Evolutionary conservation across 768 basidiomycete species (phyloP).

Genomic region (Russula ochroleuca): DNA sequence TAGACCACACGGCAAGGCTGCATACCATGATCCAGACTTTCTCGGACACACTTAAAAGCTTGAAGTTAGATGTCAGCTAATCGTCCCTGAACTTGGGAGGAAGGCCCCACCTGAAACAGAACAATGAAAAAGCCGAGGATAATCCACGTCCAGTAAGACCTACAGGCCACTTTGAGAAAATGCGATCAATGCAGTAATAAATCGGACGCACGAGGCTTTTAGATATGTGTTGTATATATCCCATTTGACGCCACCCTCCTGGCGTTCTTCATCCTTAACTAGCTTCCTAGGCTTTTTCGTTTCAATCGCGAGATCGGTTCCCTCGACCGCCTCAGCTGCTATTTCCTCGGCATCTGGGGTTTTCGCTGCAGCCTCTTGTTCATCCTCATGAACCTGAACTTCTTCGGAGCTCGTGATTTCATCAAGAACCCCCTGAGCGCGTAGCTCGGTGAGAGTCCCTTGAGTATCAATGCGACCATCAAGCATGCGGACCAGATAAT

Average conservation of each 20-base stretch:
- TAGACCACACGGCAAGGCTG: background rate
- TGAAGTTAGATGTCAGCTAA: background rate
- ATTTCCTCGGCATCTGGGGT: slow-evolving; percentile 33
- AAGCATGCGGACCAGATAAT: slow-evolving; percentile 73
- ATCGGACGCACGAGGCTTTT: slow-evolving; percentile 56
- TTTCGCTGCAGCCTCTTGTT: slow-evolving; percentile 29
- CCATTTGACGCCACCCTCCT: slow-evolving; percentile 81
- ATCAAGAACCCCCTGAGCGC: slow-evolving; percentile 56
- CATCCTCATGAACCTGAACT: slow-evolving; percentile 47
- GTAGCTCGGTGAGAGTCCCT: slow-evolving; percentile 63
- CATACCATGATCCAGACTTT: slow-evolving; percentile 73
- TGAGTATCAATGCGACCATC: slow-evolving; percentile 78
- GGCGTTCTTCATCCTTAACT: slow-evolving; percentile 77
- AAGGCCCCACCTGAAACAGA: slow-evolving; percentile 34
- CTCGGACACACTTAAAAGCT: slow-evolving; percentile 53
- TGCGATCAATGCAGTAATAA: background rate
- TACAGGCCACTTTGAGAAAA: slow-evolving; percentile 28
- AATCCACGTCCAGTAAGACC: slow-evolving; percentile 65
- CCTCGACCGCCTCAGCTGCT: slow-evolving; percentile 29
- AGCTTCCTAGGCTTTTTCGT: slow-evolving; percentile 67
- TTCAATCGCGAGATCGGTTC: slow-evolving; percentile 33
- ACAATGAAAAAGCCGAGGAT: slow-evolving; percentile 49
- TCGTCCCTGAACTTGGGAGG: background rate
- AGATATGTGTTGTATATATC: slow-evolving; percentile 58
- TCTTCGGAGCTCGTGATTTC: slow-evolving; percentile 52